These are phyloP conservation scores for Circinella umbellata DNA, from an alignment of 371 early-diverging fungal species.

Conservation along the genomic window DNA sequence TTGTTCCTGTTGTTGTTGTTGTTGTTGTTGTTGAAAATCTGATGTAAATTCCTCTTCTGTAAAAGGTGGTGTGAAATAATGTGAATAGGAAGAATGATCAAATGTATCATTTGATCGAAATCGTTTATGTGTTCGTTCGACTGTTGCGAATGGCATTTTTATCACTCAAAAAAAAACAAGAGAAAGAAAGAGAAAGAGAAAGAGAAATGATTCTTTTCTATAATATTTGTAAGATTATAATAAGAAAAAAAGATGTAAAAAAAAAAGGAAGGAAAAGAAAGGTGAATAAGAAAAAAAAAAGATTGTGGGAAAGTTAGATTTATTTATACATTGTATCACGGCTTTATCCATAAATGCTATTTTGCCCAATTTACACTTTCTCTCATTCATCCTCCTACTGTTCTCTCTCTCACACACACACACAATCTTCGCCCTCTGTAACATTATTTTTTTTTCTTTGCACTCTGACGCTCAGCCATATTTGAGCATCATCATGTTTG, in stretches of 20 bases:
- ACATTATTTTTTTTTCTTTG: too few species aligned
- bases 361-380: too few species aligned
- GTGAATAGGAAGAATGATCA: not conserved
- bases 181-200: constrained; percentile 7
- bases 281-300: not conserved
- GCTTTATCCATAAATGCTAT: not conserved
- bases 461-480: too few species aligned
- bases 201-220: not conserved
- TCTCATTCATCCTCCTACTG: too few species aligned
- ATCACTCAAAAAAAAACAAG: constrained; percentile 6
- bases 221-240: not conserved
- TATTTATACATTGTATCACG: constrained; percentile 10
- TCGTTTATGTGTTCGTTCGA: constrained; percentile 22
- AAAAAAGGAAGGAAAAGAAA: not conserved
- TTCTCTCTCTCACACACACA: too few species aligned
- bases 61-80: constrained; percentile 13
- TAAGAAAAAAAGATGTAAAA: constrained; percentile 8
- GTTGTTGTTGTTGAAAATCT: constrained; percentile 1
- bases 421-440: too few species aligned
- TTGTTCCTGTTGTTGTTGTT: not conserved
- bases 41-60: constrained; percentile 1
- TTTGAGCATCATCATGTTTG: too few species aligned
- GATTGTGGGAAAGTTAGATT: constrained; percentile 15
- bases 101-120: constrained; percentile 16
- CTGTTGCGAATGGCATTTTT: constrained; percentile 20